Base-by-base conservation (phyloP, 495 filamentous ascomycete species). In the Alectoria sarmentosa region DNA sequence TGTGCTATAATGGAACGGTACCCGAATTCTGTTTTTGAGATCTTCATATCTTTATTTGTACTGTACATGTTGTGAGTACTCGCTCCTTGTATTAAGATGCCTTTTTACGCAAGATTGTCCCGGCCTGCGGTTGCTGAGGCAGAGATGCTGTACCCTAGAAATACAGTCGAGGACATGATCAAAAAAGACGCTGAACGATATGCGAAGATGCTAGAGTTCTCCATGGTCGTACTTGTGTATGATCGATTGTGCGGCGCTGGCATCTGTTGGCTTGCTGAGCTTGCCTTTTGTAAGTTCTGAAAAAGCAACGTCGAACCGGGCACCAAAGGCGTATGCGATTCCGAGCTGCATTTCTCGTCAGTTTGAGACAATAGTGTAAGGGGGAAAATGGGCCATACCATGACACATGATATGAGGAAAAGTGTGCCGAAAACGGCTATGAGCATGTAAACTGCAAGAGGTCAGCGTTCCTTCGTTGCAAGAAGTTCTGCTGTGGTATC, bases 281-380 rank as follows among this genome's bases (percentile, higher is more conserved):
- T 72, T 82, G 64, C 82, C 85, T 14, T 79, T 76, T 61, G 58
- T 75, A 21, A 89, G 67, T 65, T 87, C 83, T 62, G 79, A 54
- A 66, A 81, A 75, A 21, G 83, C 84, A n/a, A 87, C 73, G 63
- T 88, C 85, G 71, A 88, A 87, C 7, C 85, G 81, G 21, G 85
- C 85, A 49, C 90, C 90, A 49, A 89, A 74, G 30, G 81, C 73
- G 79, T 81, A 91, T 15, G 90, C 90, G 30, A 80, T 67, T 38
- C 81, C 82, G 61, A 93, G 70, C 90, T 93, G 66, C 58, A 30
- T 23, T 19, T 42, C 60, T 60, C 10, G 34, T 66, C 34, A 61
- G 41, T 23, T 26, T 59, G 21, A 46, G 30, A n/a, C 13, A 21
- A 23, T 21, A 14, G 34, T 26, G 2, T 14, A 13, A n/a, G n/a